Percentiles rank a stretch among this genome's conserved stretches.
These are phyloP conservation scores for Juglanconis oblonga DNA, from an alignment of 2,329 filamentous ascomycete genomes.

Conservation along the genomic window DNA sequence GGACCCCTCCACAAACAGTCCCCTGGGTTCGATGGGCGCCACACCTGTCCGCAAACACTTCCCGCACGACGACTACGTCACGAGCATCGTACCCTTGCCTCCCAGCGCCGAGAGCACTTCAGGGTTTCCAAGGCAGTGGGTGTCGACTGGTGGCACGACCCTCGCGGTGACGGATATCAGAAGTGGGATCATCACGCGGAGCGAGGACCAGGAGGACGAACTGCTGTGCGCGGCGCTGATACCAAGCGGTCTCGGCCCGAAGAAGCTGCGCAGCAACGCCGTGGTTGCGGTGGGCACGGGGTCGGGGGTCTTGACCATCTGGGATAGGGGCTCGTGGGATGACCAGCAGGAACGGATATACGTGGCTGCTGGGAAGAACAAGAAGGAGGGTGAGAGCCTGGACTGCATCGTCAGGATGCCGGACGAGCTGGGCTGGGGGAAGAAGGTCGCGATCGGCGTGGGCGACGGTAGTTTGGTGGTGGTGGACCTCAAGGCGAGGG, in stretches of 20 bases:
- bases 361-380: constrained; percentile 58
- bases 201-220: constrained; percentile 94
- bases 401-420: constrained; percentile 76
- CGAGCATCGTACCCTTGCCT: constrained; percentile 80
- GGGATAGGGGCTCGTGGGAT: constrained; percentile 94
- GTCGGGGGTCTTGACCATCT: constrained; percentile 81
- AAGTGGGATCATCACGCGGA: constrained; percentile 79
- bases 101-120: constrained; percentile 77
- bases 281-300: constrained; percentile 73
- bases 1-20: background rate
- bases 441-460: constrained; percentile 75
- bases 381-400: constrained; percentile 67
- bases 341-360: constrained; percentile 89
- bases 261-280: constrained; percentile 64
- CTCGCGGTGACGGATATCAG: constrained; percentile 86
- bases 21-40: constrained; percentile 44
- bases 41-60: constrained; percentile 76
- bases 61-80: constrained; percentile 91
- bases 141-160: constrained; percentile 88
- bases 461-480: constrained; percentile 78
- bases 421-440: constrained; percentile 63
- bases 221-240: constrained; percentile 79
- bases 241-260: constrained; percentile 65
- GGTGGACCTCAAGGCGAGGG: constrained; percentile 70
- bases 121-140: constrained; percentile 90